phyloP scores from a whole-genome alignment of 2,329 filamentous ascomycete species.

The Claviceps fusiformis region DNA sequence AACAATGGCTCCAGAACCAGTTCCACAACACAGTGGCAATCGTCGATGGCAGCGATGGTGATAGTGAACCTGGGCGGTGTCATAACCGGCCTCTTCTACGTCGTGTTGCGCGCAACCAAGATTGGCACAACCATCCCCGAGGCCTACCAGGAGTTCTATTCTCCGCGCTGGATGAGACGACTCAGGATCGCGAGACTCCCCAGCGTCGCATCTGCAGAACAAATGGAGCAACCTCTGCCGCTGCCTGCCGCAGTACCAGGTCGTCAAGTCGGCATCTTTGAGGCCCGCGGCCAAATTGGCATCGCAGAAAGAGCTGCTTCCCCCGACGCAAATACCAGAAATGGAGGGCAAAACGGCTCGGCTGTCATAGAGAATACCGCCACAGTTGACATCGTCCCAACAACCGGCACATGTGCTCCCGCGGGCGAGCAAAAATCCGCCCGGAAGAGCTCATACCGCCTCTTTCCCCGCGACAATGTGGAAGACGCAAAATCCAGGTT shows the following conservation, averaged over 20 bases:
- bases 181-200: constrained; percentile 3
- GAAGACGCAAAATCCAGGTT: constrained; percentile 16
- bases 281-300: neutral
- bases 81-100: constrained; percentile 49
- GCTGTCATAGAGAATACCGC: neutral
- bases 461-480: constrained; percentile 7
- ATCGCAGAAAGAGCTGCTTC: neutral
- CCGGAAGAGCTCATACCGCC: constrained; percentile 6
- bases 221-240: constrained; percentile 11
- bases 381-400: neutral
- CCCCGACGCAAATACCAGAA: no score
- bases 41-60: constrained; percentile 51
- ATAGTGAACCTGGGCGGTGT: constrained; percentile 53
- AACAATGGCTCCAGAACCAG: constrained; percentile 24
- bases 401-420: neutral
- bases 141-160: constrained; percentile 27
- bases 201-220: constrained; percentile 9
- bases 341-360: neutral
- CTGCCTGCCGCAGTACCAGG: neutral
- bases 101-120: constrained; percentile 52
- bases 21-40: constrained; percentile 19
- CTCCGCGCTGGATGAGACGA: neutral
- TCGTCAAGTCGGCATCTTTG: neutral
- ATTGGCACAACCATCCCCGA: constrained; percentile 39
- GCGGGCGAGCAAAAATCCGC: neutral